Percentiles rank a stretch among this genome's conserved stretches.
Conservation (phyloP, 1,284 basidiomycete species). For the Ceratobasidium sp. region DNA sequence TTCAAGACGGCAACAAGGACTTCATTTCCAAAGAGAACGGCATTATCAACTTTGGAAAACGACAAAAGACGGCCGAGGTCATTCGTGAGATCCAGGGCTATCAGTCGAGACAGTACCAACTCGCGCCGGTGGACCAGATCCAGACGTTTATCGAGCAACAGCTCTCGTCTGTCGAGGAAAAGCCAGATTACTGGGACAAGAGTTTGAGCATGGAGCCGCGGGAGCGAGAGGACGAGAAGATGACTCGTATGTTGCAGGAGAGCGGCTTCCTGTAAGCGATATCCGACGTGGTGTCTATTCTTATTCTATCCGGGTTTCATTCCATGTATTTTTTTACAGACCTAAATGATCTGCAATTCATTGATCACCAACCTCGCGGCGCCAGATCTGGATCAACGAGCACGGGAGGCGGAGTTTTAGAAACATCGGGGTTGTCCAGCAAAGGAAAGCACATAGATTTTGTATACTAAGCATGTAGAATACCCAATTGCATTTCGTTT, state of each 20-base stretch:
- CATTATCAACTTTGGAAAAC: constrained; percentile 96
- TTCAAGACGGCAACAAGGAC: constrained; percentile 98
- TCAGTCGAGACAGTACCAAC: constrained; percentile 90
- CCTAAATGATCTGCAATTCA: constrained; percentile 32
- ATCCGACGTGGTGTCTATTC: constrained; percentile 15
- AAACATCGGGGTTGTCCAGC: background rate
- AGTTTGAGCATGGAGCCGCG: constrained; percentile 89
- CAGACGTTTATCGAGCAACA: constrained; percentile 79
- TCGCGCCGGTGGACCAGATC: constrained; percentile 72
- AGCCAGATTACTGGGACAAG: constrained; percentile 74
- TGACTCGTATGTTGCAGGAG: constrained; percentile 86
- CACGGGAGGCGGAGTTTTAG: background rate
- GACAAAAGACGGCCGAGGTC: constrained; percentile 91
- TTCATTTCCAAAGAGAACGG: constrained; percentile 68
- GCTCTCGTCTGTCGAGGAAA: constrained; percentile 71
- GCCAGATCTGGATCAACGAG: background rate
- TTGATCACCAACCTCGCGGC: background rate
- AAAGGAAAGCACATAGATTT: background rate
- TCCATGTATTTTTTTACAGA: constrained; percentile 32
- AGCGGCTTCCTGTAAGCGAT: constrained; percentile 74
- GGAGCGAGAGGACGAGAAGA: constrained; percentile 92
- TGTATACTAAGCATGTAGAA: background rate
- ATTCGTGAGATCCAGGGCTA: constrained; percentile 96
- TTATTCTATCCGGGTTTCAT: constrained; percentile 27
- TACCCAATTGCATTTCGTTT: constrained; percentile 22